Base-by-base conservation (phyloP, 495 filamentous ascomycete genomes). In the Aspergillus hancockii region DNA sequence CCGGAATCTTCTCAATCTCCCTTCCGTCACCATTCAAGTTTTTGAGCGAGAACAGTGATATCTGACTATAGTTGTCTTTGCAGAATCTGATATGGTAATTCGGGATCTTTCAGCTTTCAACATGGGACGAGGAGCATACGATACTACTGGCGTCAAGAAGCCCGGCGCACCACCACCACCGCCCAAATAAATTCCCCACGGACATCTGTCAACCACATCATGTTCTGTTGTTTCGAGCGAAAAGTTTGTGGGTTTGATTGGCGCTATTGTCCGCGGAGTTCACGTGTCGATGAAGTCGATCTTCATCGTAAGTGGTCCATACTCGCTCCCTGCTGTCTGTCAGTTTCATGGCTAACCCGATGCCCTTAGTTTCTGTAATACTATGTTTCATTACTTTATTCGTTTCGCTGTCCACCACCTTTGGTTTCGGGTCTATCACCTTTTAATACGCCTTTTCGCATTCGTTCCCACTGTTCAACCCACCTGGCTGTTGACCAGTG, bases 71-170 rank as follows among this genome's bases (percentile, higher is more conserved):
- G 71, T 60, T 62, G 21, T 63, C 54, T 63, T 54, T 34, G 63
- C 70, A 78, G 75, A 75, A 51, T 69, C 71, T 49, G 71, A 67
- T 53, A 85, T 85, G 82, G 81, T 83, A 61, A 69, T 75, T 52
- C 73, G 77, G 69, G 77, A 78, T 54, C 66, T 70, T 41, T 73
- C 75, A 43, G 73, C 75, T 51, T 75, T 68, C 69, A 84, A 84
- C 68, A 84, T 85, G 82, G 82, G 82, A 62, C 79, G 82, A 52
- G 82, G 82, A 54, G 80, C 79, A 63, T 85, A 85, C 62, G 82
- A 85, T 60, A 85, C 82, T 54, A 85, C 82, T 4, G 82, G 82
- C 22, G 78, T 83, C 19, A 79, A 82, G 67, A 83, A 83, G 70
- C 82, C 82, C 46, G 76, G 80, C 55, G 77, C 77, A 65, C 81